Evolutionary conservation across 2,329 filamentous ascomycete species (phyloP), one percentile per base, ranked within the genome.

Genomic region (Leptographium radiaticola): DNA sequence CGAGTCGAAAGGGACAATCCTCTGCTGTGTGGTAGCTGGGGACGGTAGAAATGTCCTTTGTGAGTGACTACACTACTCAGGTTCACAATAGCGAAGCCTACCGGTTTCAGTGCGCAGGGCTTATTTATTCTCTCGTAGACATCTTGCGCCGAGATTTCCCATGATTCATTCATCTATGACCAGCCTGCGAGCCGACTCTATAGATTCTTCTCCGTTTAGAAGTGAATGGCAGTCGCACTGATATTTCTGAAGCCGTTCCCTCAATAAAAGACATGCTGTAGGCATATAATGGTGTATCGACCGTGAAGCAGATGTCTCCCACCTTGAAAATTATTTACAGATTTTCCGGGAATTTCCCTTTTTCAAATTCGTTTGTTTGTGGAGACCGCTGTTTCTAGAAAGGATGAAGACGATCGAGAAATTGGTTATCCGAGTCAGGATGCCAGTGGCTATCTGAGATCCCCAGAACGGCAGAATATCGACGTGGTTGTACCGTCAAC

Each of bases 241-340:
- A 83, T 79, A 57, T 74, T 61, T 82, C 78, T 55, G 80, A 79
- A 55, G 67, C 55, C 55, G 66, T 63, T 43, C 73, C 72, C 55
- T 76, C 74, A 15, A 75, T 38, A 36, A 59, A 58, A 57, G 58
- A 59, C 20, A 11, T 36, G 46, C 59, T 56, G 16, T 66, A 69
- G 0, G 66, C 60, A 57, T 76, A 82, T 0, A 61, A 62, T 0
- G 77, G 75, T 36, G 77, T 74, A 11, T 77, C 74, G 0, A 79
- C 79, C 0, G 73, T 79, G 2, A 84, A 68, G 44, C 81, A 70
- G 51, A 84, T 76, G 39, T 72, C 75, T 1, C 78, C 73, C 58
- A 86, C 68, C 61, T 84, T 84, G 36, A 84, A 74, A 50, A 86
- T 80, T 39, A 86, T 64, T 59, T 86, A 82, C 4, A 85, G 61